Evolutionary conservation across 176 grass and related monocot genomes (phyloP).

Genomic region (Puccinellia tenuiflora): DNA sequence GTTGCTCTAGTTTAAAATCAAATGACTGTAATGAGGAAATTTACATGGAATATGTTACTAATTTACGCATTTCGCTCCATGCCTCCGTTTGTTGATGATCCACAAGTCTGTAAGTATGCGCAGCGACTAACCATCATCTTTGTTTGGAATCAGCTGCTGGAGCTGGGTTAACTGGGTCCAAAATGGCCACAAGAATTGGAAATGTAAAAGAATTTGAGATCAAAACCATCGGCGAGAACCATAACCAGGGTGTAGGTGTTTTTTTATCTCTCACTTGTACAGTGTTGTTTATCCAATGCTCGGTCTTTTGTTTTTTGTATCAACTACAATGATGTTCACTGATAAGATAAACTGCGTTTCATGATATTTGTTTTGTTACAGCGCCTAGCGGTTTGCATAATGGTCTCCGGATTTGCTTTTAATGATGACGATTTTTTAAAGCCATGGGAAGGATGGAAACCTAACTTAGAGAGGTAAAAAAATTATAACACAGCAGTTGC

Average conservation of each 20-base stretch:
- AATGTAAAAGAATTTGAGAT: constrained; percentile 90
- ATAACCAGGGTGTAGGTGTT: constrained; percentile 95
- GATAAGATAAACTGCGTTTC: constrained; percentile 13
- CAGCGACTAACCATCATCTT: constrained; percentile 23
- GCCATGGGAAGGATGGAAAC: constrained; percentile 86
- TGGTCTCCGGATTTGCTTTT: constrained; percentile 80
- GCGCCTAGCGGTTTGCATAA: constrained; percentile 82
- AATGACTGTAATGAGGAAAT: neutral
- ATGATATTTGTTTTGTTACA: constrained; percentile 34
- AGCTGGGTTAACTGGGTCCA: constrained; percentile 88
- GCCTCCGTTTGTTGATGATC: constrained; percentile 8
- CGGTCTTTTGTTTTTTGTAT: neutral
- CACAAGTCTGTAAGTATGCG: neutral
- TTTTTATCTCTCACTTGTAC: constrained; percentile 17
- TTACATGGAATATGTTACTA: neutral
- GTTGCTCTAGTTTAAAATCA: neutral
- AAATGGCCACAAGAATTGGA: constrained; percentile 93
- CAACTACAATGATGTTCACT: neutral
- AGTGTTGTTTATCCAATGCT: neutral
- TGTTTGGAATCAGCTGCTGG: constrained; percentile 74
- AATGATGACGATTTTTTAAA: constrained; percentile 65
- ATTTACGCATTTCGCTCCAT: neutral
- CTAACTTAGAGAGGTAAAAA: constrained; percentile 94
- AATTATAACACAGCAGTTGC: neutral
- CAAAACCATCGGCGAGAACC: constrained; percentile 75